Percentiles rank a stretch among this genome's conserved stretches.
Conservation (phyloP, 805 yeast species). For the Priceomyces melissophilus region DNA sequence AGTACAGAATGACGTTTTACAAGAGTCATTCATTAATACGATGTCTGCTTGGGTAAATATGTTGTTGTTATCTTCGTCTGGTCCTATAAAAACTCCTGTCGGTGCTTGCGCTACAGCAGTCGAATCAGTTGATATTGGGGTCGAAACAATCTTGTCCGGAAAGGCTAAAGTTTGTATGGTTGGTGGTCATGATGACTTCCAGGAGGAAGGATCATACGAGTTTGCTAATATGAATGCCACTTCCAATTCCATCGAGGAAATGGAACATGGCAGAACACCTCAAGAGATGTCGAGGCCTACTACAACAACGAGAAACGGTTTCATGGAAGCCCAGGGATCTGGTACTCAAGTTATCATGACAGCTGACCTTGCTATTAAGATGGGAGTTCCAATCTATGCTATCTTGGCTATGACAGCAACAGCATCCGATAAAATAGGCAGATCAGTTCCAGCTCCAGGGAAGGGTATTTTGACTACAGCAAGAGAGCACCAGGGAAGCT, state of each 20-base stretch:
- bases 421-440: conserved; percentile 97
- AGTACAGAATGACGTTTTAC: conserved; percentile 94
- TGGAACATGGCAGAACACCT: conserved; percentile 95
- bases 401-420: conserved; percentile 92
- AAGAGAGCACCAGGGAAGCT: conserved; percentile 80
- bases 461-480: conserved; percentile 99
- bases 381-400: conserved; percentile 99
- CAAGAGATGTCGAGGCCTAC: conserved; percentile 98
- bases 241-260: conserved; percentile 81
- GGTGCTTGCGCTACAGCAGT: conserved; percentile 99
- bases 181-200: conserved; percentile 99
- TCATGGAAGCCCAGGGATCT: conserved; percentile 99
- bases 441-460: conserved; percentile 99
- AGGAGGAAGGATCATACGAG: conserved; percentile 97
- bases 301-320: conserved; percentile 93
- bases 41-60: conserved; percentile 99
- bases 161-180: conserved; percentile 95
- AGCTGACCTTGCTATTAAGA: conserved; percentile 87
- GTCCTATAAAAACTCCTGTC: conserved; percentile 98
- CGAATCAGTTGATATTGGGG: conserved; percentile 95
- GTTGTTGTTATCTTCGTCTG: conserved; percentile 94
- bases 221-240: conserved; percentile 99
- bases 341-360: conserved; percentile 97
- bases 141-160: conserved; percentile 88
- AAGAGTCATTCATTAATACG: conserved; percentile 97